Percentiles rank a stretch among this genome's conserved stretches.
phyloP scores from a whole-genome alignment of 163 green algal species.

The Volvox carteri region DNA sequence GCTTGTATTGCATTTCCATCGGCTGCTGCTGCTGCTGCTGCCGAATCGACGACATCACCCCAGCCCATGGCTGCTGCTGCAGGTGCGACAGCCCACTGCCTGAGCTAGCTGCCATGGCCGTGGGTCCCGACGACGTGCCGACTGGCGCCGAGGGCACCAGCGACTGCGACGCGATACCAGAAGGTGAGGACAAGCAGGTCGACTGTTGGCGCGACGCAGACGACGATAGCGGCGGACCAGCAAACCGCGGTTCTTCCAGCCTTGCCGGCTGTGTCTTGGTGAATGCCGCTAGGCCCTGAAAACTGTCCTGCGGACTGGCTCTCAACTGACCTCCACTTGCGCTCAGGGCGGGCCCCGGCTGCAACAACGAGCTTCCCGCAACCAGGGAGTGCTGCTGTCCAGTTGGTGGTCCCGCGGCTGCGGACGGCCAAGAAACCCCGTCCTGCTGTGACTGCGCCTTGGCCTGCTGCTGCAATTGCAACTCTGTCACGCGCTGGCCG shows the following conservation, averaged over 20 bases:
- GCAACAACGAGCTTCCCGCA: too few species aligned
- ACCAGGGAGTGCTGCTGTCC: too few species aligned
- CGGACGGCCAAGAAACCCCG: too few species aligned
- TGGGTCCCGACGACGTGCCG: background rate
- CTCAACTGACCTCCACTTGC: background rate
- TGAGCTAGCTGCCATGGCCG: background rate
- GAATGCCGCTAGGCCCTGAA: background rate
- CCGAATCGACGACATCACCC: background rate
- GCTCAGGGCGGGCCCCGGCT: background rate
- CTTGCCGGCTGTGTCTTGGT: background rate
- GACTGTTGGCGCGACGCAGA: background rate
- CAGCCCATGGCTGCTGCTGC: background rate
- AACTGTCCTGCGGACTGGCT: background rate
- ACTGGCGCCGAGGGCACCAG: background rate
- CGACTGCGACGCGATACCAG: background rate
- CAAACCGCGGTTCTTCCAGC: background rate
- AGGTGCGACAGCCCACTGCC: background rate
- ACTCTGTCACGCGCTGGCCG: too few species aligned
- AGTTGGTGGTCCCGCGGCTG: too few species aligned
- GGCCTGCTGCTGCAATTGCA: too few species aligned
- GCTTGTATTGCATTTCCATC: background rate
- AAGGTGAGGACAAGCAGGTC: background rate
- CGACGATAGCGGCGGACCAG: background rate
- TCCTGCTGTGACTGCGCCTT: too few species aligned
- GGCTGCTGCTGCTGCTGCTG: background rate